These are phyloP conservation scores for Microstegium vimineum DNA, from an alignment of 176 grass and related monocot genomes.

Conservation along the genomic window DNA sequence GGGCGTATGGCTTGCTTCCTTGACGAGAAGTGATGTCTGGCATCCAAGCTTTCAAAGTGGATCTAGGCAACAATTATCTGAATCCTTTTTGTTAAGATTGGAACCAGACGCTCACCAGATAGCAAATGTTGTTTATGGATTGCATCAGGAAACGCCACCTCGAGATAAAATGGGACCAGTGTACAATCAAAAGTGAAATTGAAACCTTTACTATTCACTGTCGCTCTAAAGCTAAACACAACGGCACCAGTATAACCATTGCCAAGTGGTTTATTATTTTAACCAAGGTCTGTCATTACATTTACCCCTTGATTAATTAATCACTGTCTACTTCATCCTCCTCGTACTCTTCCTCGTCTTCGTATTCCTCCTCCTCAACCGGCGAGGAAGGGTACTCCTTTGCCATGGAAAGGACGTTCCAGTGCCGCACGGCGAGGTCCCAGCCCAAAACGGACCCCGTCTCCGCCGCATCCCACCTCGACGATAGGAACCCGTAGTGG, in stretches of 20 bases:
- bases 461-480: constrained; percentile 36
- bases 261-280: background rate
- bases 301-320: background rate
- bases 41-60: background rate
- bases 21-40: background rate
- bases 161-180: background rate
- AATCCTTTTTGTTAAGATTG: background rate
- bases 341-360: background rate
- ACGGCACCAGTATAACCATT: background rate
- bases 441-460: constrained; percentile 30
- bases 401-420: constrained; percentile 8
- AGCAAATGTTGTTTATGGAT: background rate
- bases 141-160: background rate
- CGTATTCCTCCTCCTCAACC: background rate
- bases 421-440: constrained; percentile 42
- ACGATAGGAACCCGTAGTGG: constrained; percentile 53
- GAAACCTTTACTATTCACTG: background rate
- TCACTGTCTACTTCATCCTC: constrained; percentile 24
- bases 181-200: background rate
- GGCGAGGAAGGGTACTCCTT: background rate
- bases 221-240: background rate
- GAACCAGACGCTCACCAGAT: background rate
- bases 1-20: background rate
- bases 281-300: constrained; percentile 6
- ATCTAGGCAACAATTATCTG: too few relatives aligned